Percentiles rank a stretch among this genome's conserved stretches.
Conservation (phyloP, 352 stramenopile species). For the Hyaloperonospora brassicae region DNA sequence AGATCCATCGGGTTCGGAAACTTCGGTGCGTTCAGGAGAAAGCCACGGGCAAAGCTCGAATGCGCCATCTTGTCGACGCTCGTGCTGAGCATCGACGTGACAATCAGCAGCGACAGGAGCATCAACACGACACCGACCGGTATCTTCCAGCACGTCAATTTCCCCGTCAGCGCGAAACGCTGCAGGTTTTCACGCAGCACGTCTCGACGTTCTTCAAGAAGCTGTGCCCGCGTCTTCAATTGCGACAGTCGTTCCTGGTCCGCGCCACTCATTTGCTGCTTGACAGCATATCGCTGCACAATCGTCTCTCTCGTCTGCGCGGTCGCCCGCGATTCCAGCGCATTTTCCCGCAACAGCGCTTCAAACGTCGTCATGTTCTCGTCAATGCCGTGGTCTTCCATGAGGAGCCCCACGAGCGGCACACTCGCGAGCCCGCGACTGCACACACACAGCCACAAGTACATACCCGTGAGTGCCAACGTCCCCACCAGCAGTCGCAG, state of each 20-base stretch:
- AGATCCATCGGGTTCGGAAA: conserved; percentile 74
- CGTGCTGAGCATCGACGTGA: conserved; percentile 70
- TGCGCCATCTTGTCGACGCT: conserved; percentile 73
- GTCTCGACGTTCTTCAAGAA: conserved; percentile 54
- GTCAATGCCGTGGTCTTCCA: conserved; percentile 66
- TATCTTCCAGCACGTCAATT: conserved; percentile 57
- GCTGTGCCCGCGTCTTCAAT: conserved; percentile 57
- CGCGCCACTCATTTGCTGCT: conserved; percentile 56
- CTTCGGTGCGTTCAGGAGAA: conserved; percentile 50
- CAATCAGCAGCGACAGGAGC: conserved; percentile 55
- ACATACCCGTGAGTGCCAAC: conserved; percentile 62
- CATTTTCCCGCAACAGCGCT: conserved; percentile 64
- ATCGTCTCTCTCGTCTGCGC: conserved; percentile 67
- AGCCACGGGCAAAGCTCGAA: conserved; percentile 60
- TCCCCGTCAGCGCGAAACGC: conserved; percentile 37
- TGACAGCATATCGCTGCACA: conserved; percentile 48
- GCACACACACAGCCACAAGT: conserved; percentile 71
- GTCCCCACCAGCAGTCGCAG: conserved; percentile 66
- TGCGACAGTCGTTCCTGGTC: conserved; percentile 70
- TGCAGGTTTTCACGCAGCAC: conserved; percentile 62
- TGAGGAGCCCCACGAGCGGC: conserved; percentile 65
- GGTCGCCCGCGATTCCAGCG: conserved; percentile 58
- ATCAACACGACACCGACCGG: conserved; percentile 56
- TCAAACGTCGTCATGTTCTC: conserved; percentile 65
- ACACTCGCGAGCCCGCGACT: conserved; percentile 63